Percentiles rank a stretch among this genome's conserved stretches.
These are phyloP conservation scores for Globisporangium takayamanum DNA, from an alignment of 352 stramenopile species.

Conservation along the genomic window DNA sequence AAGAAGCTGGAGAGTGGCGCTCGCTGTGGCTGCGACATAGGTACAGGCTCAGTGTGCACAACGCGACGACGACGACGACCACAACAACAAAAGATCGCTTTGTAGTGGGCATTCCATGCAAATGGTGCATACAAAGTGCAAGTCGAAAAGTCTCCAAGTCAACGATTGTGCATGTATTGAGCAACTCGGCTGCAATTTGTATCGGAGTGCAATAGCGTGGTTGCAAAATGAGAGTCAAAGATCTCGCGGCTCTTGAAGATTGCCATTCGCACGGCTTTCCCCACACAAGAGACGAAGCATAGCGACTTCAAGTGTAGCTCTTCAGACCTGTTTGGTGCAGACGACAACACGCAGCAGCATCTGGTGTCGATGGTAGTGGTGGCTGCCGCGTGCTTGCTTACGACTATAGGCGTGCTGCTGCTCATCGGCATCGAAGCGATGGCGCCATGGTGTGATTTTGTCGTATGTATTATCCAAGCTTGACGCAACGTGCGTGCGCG, in stretches of 20 bases:
- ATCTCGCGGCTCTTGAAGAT: background rate
- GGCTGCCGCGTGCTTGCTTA: too few species aligned
- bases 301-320: constrained; percentile 2
- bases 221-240: background rate
- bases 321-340: background rate
- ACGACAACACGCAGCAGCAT: background rate
- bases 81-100: background rate
- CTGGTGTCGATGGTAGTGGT: background rate
- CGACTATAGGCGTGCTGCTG: too few species aligned
- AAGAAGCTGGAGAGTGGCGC: background rate
- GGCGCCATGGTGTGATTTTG: too few species aligned
- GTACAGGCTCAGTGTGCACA: background rate
- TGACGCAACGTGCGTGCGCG: background rate
- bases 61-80: background rate
- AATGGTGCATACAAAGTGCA: background rate
- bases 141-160: background rate
- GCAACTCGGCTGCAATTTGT: background rate
- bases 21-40: background rate
- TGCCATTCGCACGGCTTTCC: background rate
- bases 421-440: too few species aligned
- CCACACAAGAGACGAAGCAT: background rate
- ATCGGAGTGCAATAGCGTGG: too few species aligned
- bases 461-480: background rate
- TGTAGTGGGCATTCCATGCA: background rate
- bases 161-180: background rate